Base-by-base conservation (phyloP, 2,329 filamentous ascomycete species). In the Colletotrichum shisoi region DNA sequence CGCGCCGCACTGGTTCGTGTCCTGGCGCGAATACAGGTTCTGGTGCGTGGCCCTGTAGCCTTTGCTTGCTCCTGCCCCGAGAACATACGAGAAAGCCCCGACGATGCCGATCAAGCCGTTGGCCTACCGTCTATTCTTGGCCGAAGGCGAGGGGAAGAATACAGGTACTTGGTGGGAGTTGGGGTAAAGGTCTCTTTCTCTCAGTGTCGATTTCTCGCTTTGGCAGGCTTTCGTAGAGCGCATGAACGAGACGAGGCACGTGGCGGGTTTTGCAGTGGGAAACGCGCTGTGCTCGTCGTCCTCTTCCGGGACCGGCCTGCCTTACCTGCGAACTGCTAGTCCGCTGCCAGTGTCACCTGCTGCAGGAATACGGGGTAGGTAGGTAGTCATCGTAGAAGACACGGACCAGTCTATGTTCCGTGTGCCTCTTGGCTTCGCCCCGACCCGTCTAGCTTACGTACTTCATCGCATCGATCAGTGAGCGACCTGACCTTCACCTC, bases 31-130 rank as follows among this genome's bases (percentile, higher is more conserved):
- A 13, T 34, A 8, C 15, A n/a, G 37, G 31, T 57, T 24, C 53
- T 40, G 53, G 24, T 57, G 31, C 8, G 31, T 34, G 31, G 8
- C 7, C 31, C 31, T 9, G 31, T 34, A 9, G 8, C 31, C 31
- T 34, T 8, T 34, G 7, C 31, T 34, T 34, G 31, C 42, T 11
- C 12, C 19, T 6, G 4, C 11, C 52, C 53, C 63, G 63, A 67
- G 31, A n/a, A 13, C 52, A 53, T 37, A 67, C 59, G 64, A 63
- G 64, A 63, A 67, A 63, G 53, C 53, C 60, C 64, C 60, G 64
- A 63, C 24, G 48, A 58, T 67, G 61, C 61, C 64, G 64, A 67
- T 24, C 42, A 54, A 57, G 49, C 57, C 57, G 63, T 56, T 51
- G 52, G 39, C n/a, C 57, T 19, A 48, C 31, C 31, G 8, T 34